Evolutionary conservation across 2,329 filamentous ascomycete genomes (phyloP), one percentile per base, ranked within the genome.

Genomic region (Penicillium corylophilum): DNA sequence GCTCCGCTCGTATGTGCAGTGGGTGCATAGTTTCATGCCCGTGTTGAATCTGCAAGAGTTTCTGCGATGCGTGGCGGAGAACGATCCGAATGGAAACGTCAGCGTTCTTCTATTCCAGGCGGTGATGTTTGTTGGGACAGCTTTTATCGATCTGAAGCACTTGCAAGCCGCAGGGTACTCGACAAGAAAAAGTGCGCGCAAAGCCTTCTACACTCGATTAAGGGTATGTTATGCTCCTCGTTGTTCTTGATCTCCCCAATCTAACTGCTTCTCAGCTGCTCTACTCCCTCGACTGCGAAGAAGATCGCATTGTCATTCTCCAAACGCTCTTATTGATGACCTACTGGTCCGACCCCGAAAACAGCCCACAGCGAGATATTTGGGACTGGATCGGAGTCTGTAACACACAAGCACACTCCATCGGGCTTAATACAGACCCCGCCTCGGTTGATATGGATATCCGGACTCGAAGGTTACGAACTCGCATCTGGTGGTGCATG

Each of bases 331-430:
- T 96, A 22, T 80, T 95, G 49, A 90, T 95, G 87, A 95, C 90
- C 5, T 95, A 94, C 69, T 95, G 91, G 86, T 95, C 95, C 68
- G 90, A 95, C 73, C 92, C 89, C 8, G 89, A 90, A 2, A 90
- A 95, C 69, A 89, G 94, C 39, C 64, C 66, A 65, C 89, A 94
- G 67, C 94, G 95, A 71, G 91, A 95, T 69, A 95, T 90, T 42
- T 94, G 90, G 87, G 90, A 95, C 65, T 95, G 90, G 90, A 94
- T 95, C 84, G 90, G 90, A 15, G 88, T 95, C 20, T 90, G 90
- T 36, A 92, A 93, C 50, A 94, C 89, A 4, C 79, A 94, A 43
- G 90, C 89, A 44, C 89, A 94, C 68, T 94, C 89, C 3, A 94
- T 95, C 57, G 90, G 90, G 3, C 78, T 95, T 9, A 89, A 95